Evolutionary conservation across 106 monocot genomes (phyloP).

Genomic region (Acorus gramineus): DNA sequence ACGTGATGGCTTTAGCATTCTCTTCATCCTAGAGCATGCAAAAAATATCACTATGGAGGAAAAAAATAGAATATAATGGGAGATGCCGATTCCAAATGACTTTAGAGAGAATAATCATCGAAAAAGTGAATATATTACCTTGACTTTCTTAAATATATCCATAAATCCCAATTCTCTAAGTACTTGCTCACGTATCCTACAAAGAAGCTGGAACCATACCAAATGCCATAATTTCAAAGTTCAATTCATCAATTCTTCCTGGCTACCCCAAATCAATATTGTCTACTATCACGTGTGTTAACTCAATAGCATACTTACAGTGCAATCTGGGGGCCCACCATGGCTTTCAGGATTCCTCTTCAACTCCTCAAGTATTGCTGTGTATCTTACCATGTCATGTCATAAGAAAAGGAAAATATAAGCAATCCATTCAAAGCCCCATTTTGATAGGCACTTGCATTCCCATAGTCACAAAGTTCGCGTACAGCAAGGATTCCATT

Average conservation of each 20-base stretch:
- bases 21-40: conserved; percentile 63
- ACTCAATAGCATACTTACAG: conserved; percentile 36
- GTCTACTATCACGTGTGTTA: too few species aligned
- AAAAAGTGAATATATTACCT: conserved; percentile 31
- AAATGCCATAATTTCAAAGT: not conserved
- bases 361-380: conserved; percentile 80
- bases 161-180: conserved; percentile 88
- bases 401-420: conserved; percentile 9
- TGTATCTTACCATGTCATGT: conserved; percentile 45
- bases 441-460: too few species aligned
- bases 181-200: conserved; percentile 77
- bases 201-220: conserved; percentile 59
- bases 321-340: conserved; percentile 97
- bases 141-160: conserved; percentile 98
- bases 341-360: conserved; percentile 91
- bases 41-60: not conserved
- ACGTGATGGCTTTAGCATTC: conserved; percentile 90
- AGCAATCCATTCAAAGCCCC: too few species aligned
- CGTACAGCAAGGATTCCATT: too few species aligned
- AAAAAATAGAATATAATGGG: not conserved
- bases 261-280: too few species aligned
- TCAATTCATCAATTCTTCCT: too few species aligned
- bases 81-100: not conserved
- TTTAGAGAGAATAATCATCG: not conserved
- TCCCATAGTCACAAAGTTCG: too few species aligned